Evolutionary conservation across 257 asterid species (phyloP).

Genomic region (Capsicum rhomboideum): DNA sequence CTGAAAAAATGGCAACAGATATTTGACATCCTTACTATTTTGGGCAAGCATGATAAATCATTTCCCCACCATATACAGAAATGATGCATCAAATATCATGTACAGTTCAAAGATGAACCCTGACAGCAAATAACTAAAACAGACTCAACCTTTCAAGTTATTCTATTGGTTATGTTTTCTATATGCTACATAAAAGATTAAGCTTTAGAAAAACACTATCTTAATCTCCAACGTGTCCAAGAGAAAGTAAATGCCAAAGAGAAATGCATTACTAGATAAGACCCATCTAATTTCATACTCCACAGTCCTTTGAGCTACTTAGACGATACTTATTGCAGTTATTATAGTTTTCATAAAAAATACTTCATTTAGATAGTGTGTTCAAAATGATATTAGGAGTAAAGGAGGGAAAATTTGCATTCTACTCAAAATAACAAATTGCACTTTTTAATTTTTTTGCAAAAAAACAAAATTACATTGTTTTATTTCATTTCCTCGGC

Average conservation of each 20-base stretch:
- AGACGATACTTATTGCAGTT: not conserved
- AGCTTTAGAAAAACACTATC: not conserved
- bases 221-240: not conserved
- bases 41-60: not conserved
- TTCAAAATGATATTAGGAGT: not conserved
- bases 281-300: not conserved
- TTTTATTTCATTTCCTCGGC: not conserved
- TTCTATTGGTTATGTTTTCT: not conserved
- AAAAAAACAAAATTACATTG: not conserved
- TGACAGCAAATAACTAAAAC: not conserved
- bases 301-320: not conserved
- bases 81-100: not conserved
- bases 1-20: not conserved
- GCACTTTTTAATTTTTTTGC: not conserved
- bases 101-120: not conserved
- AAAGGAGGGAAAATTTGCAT: not conserved
- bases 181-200: not conserved
- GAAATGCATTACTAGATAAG: not conserved
- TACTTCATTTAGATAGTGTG: not conserved
- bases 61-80: not conserved
- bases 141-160: not conserved
- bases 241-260: not conserved
- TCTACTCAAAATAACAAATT: not conserved
- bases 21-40: not conserved
- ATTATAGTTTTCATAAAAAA: too few species aligned